Evolutionary conservation across 176 grass and related monocot species (phyloP), one percentile per base, ranked within the genome.

Genomic region (Aegilops tauschii): DNA sequence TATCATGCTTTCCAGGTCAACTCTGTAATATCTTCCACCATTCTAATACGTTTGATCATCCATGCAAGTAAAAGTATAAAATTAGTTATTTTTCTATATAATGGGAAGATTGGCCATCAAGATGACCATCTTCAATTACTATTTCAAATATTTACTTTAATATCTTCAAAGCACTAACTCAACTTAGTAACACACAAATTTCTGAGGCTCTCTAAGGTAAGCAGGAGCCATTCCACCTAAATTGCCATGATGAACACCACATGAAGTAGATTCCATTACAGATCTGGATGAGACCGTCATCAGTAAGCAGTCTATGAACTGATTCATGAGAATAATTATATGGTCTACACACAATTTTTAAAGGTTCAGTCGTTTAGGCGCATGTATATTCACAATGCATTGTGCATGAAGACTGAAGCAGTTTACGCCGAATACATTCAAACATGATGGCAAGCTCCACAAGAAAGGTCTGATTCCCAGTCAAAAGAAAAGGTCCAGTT

Each of bases 61-160:
- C 59, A 1, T 9, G 40, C 37, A 45, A 67, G 21, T 11, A 68
- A 34, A 81, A 50, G 45, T 9, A 76, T 17, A 81, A 69, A 80
- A 10, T 68, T 75, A 27, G 61, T 75, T 76, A 65, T 10, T 61
- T 63, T 4, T 23, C 7, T 47, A 76, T 67, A 45, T 12, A 5
- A 8, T 31, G 2, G 30, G 10, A 78, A 40, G 40, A 79, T 78
- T 56, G 25, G 25, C 1, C 20, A 49, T 31, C 3, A 1, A 83
- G 79, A 75, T 66, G 27, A 67, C 18, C 30, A 59, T 75, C 58
- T 39, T 83, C 35, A 85, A 12, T 42, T 81, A 89, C 6, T 21
- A 85, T 27, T 65, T 44, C 45, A 89, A 69, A 58, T 44, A 27
- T 30, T 61, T 2, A 30, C 77, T 79, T 80, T 30, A 71, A 37